Evolutionary conservation across 805 yeast genomes (phyloP), one percentile per base, ranked within the genome.

Genomic region (Ogataea haglerorum): DNA sequence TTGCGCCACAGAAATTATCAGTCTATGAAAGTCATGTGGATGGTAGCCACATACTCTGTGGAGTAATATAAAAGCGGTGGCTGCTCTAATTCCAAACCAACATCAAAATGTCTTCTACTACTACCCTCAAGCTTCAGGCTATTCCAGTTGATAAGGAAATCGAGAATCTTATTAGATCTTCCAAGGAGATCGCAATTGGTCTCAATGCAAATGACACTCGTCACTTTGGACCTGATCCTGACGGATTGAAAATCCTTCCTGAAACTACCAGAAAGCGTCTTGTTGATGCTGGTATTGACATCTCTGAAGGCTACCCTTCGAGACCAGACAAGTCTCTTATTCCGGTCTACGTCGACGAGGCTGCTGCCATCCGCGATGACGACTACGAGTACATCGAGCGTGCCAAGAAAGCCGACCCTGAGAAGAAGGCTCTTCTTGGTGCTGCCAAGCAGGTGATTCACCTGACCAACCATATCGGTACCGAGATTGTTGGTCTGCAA

Each of bases 401-500:
- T 36, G 69, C 59, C 26, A 54, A 56, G 46, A 52, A 42, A 36
- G 72, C 73, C 6, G 73, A 68, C 45, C 68, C 65, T 9, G 68
- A 64, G 43, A 68, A 68, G 58, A 67, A 65, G 46, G 70, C 71
- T 5, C 51, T 67, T 14, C 59, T 67, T 35, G 61, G 68, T 7
- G 70, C 70, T 48, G 70, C 63, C 30, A 65, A 57, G 50, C 65
- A 67, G 42, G 73, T 73, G 17, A 65, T 49, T 30, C 46, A 73
- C 42, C 57, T 73, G 45, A 68, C 76, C 38, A 68, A 67, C 40
- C 66, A 69, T 47, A 55, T 73, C 48, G 79, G 79, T 36, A 73
- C 78, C 12, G 78, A 72, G 46, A 62, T 73, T 40, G 63, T 67
- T 32, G 78, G 77, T 13, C 54, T 73, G 30, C 74, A 73, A 52